A percentile compares a stretch with the other conserved stretches of the same genome.
These are phyloP conservation scores for Exophiala alcalophila DNA, from an alignment of 2,329 filamentous ascomycete genomes.

Conservation along the genomic window DNA sequence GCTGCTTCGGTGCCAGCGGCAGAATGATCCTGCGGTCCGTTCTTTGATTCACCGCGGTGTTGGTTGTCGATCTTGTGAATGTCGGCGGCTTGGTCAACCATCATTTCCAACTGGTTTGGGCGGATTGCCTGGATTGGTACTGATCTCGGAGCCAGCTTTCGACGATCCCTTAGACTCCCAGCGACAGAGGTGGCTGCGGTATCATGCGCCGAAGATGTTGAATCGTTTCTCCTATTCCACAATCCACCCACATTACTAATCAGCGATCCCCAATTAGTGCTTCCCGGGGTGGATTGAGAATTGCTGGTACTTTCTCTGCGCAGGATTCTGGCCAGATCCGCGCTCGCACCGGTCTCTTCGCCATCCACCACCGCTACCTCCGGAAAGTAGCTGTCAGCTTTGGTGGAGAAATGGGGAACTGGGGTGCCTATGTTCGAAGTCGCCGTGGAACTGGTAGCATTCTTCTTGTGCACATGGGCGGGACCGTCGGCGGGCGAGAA, in stretches of 20 bases:
- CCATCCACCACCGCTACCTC: conserved; percentile 31
- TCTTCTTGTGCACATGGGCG: conserved; percentile 44
- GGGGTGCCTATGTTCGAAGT: conserved; percentile 50
- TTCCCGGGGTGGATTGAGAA: conserved; percentile 45
- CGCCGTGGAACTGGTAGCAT: conserved; percentile 51
- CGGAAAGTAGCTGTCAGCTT: conserved; percentile 28
- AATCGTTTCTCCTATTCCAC: conserved; percentile 52
- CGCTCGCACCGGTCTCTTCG: conserved; percentile 50
- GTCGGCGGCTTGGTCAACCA: conserved; percentile 39
- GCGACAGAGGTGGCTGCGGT: conserved; percentile 30
- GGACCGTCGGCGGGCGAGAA: conserved; percentile 45
- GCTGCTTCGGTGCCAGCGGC: conserved; percentile 10
- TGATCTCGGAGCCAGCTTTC: conserved; percentile 14
- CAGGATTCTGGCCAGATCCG: conserved; percentile 54
- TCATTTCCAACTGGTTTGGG: conserved; percentile 37
- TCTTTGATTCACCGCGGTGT: too few species aligned
- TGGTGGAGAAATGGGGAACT: conserved; percentile 51
- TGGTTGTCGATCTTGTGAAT: too few species aligned
- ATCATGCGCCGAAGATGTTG: conserved; percentile 42
- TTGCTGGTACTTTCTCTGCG: conserved; percentile 53
- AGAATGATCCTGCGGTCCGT: background rate
- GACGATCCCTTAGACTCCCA: conserved; percentile 20
- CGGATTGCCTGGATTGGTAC: conserved; percentile 14
- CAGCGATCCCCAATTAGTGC: conserved; percentile 56
- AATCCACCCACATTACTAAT: conserved; percentile 48